Percentiles rank a stretch among this genome's conserved stretches.
These are phyloP conservation scores for Leptographium radiaticola DNA, from an alignment of 2,329 filamentous ascomycete genomes.

Conservation along the genomic window DNA sequence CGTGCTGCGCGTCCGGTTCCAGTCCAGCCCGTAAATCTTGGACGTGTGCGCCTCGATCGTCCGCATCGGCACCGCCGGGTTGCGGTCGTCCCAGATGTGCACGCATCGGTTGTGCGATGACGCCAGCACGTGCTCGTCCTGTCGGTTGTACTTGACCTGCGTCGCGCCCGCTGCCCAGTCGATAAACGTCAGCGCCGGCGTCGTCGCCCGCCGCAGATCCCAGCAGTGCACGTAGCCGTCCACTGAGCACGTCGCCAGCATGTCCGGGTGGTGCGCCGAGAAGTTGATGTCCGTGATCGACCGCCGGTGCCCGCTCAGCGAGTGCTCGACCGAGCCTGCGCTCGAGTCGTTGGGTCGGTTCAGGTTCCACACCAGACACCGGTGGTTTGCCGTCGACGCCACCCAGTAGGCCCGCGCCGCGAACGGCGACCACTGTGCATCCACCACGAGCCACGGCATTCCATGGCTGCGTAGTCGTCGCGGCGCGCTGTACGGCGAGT, in stretches of 20 bases:
- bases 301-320: conserved; percentile 66
- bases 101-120: conserved; percentile 83
- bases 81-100: conserved; percentile 81
- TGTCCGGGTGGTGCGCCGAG: conserved; percentile 80
- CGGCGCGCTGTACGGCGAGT: conserved; percentile 77
- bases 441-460: conserved; percentile 86
- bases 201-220: conserved; percentile 65
- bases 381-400: conserved; percentile 86
- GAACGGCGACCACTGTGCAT: conserved; percentile 95
- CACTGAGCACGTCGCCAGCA: conserved; percentile 80
- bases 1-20: conserved; percentile 66
- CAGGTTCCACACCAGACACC: conserved; percentile 87
- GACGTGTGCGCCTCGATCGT: conserved; percentile 82
- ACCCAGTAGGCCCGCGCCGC: conserved; percentile 85
- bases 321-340: conserved; percentile 66
- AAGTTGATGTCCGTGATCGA: conserved; percentile 97
- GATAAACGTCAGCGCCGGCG: conserved; percentile 68
- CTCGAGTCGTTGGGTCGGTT: conserved; percentile 62
- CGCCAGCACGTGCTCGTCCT: conserved; percentile 74
- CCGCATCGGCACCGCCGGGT: conserved; percentile 61
- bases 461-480: conserved; percentile 71
- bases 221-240: conserved; percentile 90
- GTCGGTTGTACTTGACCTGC: conserved; percentile 89
- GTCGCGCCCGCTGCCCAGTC: conserved; percentile 92
- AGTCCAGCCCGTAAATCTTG: conserved; percentile 92